phyloP scores from a whole-genome alignment of 1,284 basidiomycete genomes.

The Fomitopsis palustris region DNA sequence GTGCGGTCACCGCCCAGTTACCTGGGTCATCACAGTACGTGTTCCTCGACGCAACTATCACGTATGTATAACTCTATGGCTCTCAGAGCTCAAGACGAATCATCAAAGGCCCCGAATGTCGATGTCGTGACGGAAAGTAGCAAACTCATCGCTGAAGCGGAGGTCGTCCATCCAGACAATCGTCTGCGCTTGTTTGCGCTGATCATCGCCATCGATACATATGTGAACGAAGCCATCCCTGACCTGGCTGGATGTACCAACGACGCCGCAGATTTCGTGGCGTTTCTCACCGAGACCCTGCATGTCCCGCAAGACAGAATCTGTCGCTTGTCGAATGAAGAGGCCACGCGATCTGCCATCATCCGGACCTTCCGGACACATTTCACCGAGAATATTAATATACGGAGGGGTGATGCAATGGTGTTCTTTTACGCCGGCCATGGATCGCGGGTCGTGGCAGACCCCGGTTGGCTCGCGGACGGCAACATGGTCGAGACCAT shows the following conservation, averaged over 20 bases:
- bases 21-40: no score
- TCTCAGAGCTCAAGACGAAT: no score
- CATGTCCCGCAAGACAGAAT: neutral
- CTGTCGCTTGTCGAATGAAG: neutral
- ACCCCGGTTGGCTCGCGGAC: neutral
- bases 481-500: conserved; percentile 5
- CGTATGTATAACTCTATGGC: no score
- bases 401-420: conserved; percentile 4
- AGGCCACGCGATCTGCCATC: neutral
- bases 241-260: neutral
- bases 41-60: no score
- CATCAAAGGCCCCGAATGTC: no score
- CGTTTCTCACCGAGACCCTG: neutral
- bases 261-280: neutral
- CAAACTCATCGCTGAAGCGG: no score
- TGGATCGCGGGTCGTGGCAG: neutral
- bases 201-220: neutral
- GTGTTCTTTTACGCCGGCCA: conserved; percentile 9
- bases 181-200: neutral
- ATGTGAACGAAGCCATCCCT: neutral
- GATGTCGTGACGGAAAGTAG: no score
- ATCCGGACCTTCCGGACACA: neutral
- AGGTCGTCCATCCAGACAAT: neutral
- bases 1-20: no score
- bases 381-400: neutral